These are phyloP conservation scores for Aureobasidium zeae DNA, from an alignment of 2,329 filamentous ascomycete species.

Conservation along the genomic window DNA sequence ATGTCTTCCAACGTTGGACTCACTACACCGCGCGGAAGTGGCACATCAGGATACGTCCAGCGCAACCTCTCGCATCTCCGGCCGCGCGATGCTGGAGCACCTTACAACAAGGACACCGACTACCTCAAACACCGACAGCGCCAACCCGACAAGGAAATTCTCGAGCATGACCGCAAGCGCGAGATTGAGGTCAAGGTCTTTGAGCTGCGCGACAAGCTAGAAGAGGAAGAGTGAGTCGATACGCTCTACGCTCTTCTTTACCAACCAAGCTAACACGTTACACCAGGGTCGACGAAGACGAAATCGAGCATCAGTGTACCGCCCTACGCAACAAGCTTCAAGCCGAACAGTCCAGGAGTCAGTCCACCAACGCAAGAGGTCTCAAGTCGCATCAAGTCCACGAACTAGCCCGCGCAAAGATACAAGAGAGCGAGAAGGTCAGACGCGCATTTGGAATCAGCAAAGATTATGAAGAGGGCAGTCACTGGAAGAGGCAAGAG, in stretches of 20 bases:
- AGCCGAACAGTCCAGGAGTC: constrained; percentile 43
- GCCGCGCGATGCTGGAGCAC: constrained; percentile 65
- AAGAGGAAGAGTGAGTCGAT: constrained; percentile 65
- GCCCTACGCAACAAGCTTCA: constrained; percentile 56
- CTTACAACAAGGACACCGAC: constrained; percentile 62
- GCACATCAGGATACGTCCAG: constrained; percentile 95
- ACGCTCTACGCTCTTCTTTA: not conserved
- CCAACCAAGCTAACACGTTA: not conserved
- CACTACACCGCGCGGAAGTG: constrained; percentile 84
- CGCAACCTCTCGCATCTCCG: constrained; percentile 84
- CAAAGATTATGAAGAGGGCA: constrained; percentile 74
- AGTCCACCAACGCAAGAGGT: constrained; percentile 39
- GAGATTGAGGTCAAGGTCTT: constrained; percentile 91
- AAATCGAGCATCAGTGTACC: constrained; percentile 72
- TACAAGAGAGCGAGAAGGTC: constrained; percentile 84
- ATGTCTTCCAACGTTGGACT: constrained; percentile 99
- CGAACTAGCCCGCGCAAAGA: constrained; percentile 91
- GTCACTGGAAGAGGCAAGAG: constrained; percentile 77
- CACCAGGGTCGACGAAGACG: constrained; percentile 69
- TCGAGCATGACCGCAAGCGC: constrained; percentile 87
- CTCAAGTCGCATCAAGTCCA: constrained; percentile 93
- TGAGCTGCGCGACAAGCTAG: constrained; percentile 79
- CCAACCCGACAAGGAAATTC: constrained; percentile 81
- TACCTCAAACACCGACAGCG: constrained; percentile 65
- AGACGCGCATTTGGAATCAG: constrained; percentile 79